Evolutionary conservation across 2,329 filamentous ascomycete genomes (phyloP).

Genomic region (Stagonosporopsis vannaccii): DNA sequence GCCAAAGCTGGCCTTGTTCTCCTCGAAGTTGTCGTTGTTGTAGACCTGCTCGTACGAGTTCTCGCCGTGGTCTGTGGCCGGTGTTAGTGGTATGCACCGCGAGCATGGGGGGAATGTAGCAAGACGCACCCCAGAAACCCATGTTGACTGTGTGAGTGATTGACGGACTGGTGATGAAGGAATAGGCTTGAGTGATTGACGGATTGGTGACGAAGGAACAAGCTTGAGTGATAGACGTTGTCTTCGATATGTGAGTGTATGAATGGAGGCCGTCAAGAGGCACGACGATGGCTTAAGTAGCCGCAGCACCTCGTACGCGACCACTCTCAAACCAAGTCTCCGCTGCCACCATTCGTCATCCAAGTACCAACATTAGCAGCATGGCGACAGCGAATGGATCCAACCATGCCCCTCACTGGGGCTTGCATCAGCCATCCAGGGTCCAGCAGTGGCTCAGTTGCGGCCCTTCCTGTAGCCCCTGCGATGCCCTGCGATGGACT

Average conservation of each 20-base stretch:
- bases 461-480: slow-evolving; percentile 3
- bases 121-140: slow-evolving; percentile 53
- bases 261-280: background rate
- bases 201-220: background rate
- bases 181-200: background rate
- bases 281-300: slow-evolving; percentile 24
- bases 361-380: background rate
- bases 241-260: background rate
- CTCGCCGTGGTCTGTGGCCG: slow-evolving; percentile 58
- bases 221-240: background rate
- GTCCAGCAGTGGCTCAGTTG: slow-evolving; percentile 32
- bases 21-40: slow-evolving; percentile 52
- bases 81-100: slow-evolving; percentile 1
- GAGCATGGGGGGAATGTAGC: background rate
- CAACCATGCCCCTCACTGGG: slow-evolving; percentile 28
- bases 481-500: slow-evolving; percentile 24
- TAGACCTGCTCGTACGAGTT: slow-evolving; percentile 64
- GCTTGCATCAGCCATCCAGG: slow-evolving; percentile 29
- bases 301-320: slow-evolving; percentile 4
- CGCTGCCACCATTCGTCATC: slow-evolving; percentile 23
- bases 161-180: background rate
- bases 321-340: slow-evolving; percentile 4
- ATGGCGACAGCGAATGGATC: slow-evolving; percentile 14
- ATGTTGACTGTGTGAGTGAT: slow-evolving; percentile 40
- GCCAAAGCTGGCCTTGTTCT: slow-evolving; percentile 69